These are phyloP conservation scores for Populus ilicifolia DNA, from an alignment of 345 rosid species.

Conservation along the genomic window DNA sequence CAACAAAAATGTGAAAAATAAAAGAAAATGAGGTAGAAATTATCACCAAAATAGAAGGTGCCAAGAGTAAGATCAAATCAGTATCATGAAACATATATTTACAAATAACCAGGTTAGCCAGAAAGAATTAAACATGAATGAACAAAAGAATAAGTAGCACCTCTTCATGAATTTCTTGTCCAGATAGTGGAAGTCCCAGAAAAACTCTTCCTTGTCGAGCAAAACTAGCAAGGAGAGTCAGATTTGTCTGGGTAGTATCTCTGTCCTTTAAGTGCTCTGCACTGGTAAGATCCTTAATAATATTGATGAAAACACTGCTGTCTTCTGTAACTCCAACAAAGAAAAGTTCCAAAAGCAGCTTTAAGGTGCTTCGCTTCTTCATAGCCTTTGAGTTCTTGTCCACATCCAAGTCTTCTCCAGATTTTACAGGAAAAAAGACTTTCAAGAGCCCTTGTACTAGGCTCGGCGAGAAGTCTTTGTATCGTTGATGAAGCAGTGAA, in stretches of 20 bases:
- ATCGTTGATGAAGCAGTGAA: slow-evolving; percentile 97
- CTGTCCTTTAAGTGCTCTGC: slow-evolving; percentile 80
- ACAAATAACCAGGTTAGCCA: neutral
- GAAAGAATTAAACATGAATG: neutral
- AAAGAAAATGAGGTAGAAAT: neutral
- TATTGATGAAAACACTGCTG: slow-evolving; percentile 60
- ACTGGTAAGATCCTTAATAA: slow-evolving; percentile 83
- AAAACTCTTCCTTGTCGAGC: slow-evolving; percentile 96
- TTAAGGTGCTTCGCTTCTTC: slow-evolving; percentile 92
- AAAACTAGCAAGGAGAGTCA: slow-evolving; percentile 92
- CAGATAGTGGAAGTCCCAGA: slow-evolving; percentile 83
- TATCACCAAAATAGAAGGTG: neutral
- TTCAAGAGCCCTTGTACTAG: slow-evolving; percentile 81
- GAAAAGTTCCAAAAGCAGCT: slow-evolving; percentile 86
- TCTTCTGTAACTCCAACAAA: slow-evolving; percentile 95
- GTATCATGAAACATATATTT: neutral
- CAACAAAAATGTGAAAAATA: neutral
- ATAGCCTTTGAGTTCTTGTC: slow-evolving; percentile 85
- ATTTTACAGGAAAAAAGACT: slow-evolving; percentile 89
- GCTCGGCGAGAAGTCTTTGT: slow-evolving; percentile 87
- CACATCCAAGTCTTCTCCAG: slow-evolving; percentile 78
- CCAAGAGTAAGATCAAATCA: neutral
- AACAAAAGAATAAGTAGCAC: slow-evolving; percentile 32
- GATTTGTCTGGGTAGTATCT: slow-evolving; percentile 84
- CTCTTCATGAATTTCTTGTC: slow-evolving; percentile 82